Evolutionary conservation across 768 basidiomycete species (phyloP).

Genomic region (Fistulinella prunicolor): DNA sequence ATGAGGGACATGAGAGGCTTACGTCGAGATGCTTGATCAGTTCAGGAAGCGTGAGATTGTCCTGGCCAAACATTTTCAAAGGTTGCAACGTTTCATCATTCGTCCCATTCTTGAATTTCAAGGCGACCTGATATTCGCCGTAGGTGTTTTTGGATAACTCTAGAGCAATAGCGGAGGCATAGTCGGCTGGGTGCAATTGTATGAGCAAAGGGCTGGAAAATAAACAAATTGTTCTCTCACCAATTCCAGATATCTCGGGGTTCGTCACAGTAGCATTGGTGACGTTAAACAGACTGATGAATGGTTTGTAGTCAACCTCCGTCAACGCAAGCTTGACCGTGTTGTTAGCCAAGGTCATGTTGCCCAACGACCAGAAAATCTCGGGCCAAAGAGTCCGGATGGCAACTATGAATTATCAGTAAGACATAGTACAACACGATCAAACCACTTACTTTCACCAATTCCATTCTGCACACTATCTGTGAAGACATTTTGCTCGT

Average conservation of each 20-base stretch:
- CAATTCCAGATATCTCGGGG: conserved; percentile 61
- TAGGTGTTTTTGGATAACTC: conserved; percentile 62
- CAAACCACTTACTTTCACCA: conserved; percentile 62
- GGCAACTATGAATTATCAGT: conserved; percentile 51
- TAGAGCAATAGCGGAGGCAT: conserved; percentile 66
- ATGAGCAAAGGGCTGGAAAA: background rate
- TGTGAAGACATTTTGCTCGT: conserved; percentile 73
- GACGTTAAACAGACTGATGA: conserved; percentile 82
- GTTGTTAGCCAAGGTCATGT: conserved; percentile 70
- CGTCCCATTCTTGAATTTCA: conserved; percentile 85
- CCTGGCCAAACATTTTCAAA: conserved; percentile 61
- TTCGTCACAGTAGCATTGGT: conserved; percentile 58
- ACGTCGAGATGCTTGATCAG: conserved; percentile 22
- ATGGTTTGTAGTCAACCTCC: conserved; percentile 83
- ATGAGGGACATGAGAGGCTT: background rate
- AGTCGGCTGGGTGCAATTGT: conserved; percentile 54
- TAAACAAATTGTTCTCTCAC: conserved; percentile 41
- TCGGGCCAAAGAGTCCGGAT: conserved; percentile 73
- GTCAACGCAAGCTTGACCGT: conserved; percentile 74
- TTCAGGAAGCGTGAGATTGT: conserved; percentile 20
- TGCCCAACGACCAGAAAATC: conserved; percentile 68
- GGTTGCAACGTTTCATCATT: conserved; percentile 49
- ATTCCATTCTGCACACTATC: conserved; percentile 54
- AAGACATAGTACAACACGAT: background rate
- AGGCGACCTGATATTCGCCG: conserved; percentile 69